Base-by-base conservation (phyloP, 2,329 filamentous ascomycete species). In the Verticillium isaacii region DNA sequence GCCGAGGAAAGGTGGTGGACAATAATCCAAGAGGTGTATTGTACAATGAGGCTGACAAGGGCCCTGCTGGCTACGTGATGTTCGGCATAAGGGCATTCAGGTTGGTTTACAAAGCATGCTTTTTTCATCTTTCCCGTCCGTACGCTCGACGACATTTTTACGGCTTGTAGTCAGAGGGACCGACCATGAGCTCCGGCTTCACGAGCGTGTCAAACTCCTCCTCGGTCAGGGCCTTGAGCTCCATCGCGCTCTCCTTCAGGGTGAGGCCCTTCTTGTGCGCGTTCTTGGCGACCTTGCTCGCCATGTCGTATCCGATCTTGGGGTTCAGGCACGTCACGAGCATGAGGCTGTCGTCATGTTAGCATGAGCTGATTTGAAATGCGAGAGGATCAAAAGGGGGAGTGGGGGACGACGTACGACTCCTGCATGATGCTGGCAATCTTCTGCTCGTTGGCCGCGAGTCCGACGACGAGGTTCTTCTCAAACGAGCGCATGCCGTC, bases 241-340 rank as follows among this genome's bases (percentile, higher is more conserved):
- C 92, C 84, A 98, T 88, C 23, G 95, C 94, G 72, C 90, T 94
- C 80, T 96, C 81, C 84, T 97, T 97, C 63, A 99, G 85, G 29
- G 93, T 97, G 59, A 94, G 80, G 37, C 93, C 93, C 87, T 98
- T 98, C 87, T 97, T 97, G 83, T 99, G 95, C 17, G 95, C 95
- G 74, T 99, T 96, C 89, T 97, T 97, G 72, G 93, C 93, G 29
- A 97, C 93, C 83, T 96, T 96, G 78, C 89, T 93, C 59, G 93
- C 93, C 91, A 96, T 96, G 75, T 97, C 93, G 78, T 97, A 97
- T 64, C 93, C 94, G 74, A 98, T 97, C 78, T 96, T 92, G 69
- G 93, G 93, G 85, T 97, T 97, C 66, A 98, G 84, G 84, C 94
- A 97, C 67, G 95, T 99, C 39, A 98, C 95, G 68, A 98, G 86